Evolutionary conservation across 305 asterid genomes (phyloP).

Genomic region (Fraxinus nigra): DNA sequence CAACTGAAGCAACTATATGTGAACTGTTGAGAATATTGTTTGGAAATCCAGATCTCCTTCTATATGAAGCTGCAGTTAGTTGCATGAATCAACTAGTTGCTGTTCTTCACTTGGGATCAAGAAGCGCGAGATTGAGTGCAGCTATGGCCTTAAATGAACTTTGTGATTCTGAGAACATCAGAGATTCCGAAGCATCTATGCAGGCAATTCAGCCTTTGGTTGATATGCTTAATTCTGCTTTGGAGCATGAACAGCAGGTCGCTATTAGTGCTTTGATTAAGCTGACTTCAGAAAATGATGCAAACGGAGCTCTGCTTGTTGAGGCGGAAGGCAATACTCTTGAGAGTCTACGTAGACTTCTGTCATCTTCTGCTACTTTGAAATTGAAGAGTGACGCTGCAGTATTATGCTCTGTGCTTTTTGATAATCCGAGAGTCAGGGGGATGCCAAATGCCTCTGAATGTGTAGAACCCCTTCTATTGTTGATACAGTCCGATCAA

Average conservation of each 20-base stretch:
- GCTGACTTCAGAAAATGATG: constrained; percentile 54
- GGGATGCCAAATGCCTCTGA: constrained; percentile 52
- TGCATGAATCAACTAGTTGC: constrained; percentile 77
- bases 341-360: constrained; percentile 52
- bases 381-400: constrained; percentile 72
- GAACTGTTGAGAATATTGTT: constrained; percentile 73
- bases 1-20: constrained; percentile 68
- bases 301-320: constrained; percentile 54
- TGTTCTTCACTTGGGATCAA: constrained; percentile 88
- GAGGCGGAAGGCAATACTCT: constrained; percentile 72
- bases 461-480: constrained; percentile 61
- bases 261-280: constrained; percentile 72
- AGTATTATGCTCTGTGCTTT: constrained; percentile 59
- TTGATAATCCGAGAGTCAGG: constrained; percentile 53
- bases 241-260: constrained; percentile 57
- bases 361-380: constrained; percentile 50
- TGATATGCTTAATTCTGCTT: constrained; percentile 62
- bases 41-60: constrained; percentile 59
- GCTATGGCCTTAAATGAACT: constrained; percentile 71
- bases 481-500: constrained; percentile 62
- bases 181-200: constrained; percentile 64
- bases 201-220: constrained; percentile 87
- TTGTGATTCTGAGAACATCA: constrained; percentile 56
- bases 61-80: constrained; percentile 57
- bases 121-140: constrained; percentile 76